phyloP scores from a whole-genome alignment of 768 basidiomycete species.

The Tremella fuciformis region DNA sequence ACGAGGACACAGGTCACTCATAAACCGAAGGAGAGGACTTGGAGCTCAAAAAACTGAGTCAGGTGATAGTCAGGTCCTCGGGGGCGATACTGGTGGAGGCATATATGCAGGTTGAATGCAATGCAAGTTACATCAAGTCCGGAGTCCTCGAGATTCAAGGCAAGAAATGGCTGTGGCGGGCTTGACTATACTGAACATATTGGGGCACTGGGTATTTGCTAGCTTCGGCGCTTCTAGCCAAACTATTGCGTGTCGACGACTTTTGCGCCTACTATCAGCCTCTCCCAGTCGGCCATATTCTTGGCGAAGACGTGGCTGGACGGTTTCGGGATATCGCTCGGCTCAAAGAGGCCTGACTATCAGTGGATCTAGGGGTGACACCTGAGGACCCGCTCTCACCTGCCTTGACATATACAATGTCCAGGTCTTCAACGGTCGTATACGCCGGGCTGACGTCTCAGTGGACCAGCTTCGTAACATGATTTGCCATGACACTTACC shows the following conservation, averaged over 20 bases:
- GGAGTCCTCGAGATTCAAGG: too few relatives aligned
- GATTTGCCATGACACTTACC: conserved; percentile 12
- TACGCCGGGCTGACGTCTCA: conserved; percentile 6
- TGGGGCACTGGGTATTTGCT: too few relatives aligned
- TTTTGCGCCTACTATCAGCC: conserved; percentile 8
- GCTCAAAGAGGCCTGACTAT: conserved; percentile 16
- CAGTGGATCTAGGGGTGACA: background rate
- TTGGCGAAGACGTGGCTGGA: conserved; percentile 13
- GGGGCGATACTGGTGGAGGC: too few relatives aligned
- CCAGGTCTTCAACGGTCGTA: conserved; percentile 6
- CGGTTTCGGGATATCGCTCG: conserved; percentile 11
- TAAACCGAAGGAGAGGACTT: too few relatives aligned
- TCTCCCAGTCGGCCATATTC: conserved; percentile 27
- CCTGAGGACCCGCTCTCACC: conserved; percentile 2
- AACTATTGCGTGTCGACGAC: conserved; percentile 11
- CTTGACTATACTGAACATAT: too few relatives aligned
- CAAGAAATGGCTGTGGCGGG: too few relatives aligned
- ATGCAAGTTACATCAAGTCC: too few relatives aligned
- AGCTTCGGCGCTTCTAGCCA: too few relatives aligned
- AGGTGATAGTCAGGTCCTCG: too few relatives aligned
- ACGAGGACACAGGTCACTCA: too few relatives aligned
- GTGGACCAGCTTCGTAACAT: background rate
- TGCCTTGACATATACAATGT: conserved; percentile 9
- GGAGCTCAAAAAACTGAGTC: too few relatives aligned
- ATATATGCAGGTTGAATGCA: too few relatives aligned